Base-by-base conservation (phyloP, 2,329 filamentous ascomycete species). In the Aspergillus proliferans region DNA sequence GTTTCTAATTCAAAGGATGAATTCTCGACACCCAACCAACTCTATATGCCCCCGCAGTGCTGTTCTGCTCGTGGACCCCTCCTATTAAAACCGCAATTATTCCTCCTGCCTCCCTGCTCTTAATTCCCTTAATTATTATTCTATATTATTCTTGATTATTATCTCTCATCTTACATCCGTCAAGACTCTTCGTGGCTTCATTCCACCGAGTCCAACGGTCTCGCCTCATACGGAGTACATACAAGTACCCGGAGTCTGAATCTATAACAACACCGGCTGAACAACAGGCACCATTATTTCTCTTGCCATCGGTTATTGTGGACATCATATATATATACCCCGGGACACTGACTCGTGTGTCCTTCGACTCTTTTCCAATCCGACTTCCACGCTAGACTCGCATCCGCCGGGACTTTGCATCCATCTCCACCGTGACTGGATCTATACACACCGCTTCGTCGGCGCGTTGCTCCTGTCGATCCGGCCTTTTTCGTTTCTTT, bases 361-460 rank as follows among this genome's bases (percentile, higher is more conserved):
- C 26, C 26, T 30, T 30, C 26, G 26, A 30, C 10, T 30, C 26
- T 30, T 12, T 30, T 30, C 26, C 26, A 28, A 28, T 28, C 26
- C 26, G 10, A 12, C 26, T 30, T 30, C 26, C 26, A 30, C 26
- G 26, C 26, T 30, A 30, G 26, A 30, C 26, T 30, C 26, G 26
- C 26, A 30, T 30, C 26, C 26, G 26, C 26, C 26, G 26, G 26
- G 26, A 30, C 26, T 30, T 30, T 30, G 26, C 26, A 43, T 46
- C 45, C 41, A 46, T 54, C 55, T 52, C 58, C 58, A 59, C 54
- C 50, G 18, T 36, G 28, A 30, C 36, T 33, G 47, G 39, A 43
- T 48, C 48, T 57, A 52, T 41, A 43, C 39, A 58, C 57, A 60
- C 58, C 58, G 58, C 58, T 59, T 47, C 47, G 50, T 59, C 38